phyloP scores from a whole-genome alignment of 2,329 filamentous ascomycete genomes.

The Pseudocercospora cruenta region DNA sequence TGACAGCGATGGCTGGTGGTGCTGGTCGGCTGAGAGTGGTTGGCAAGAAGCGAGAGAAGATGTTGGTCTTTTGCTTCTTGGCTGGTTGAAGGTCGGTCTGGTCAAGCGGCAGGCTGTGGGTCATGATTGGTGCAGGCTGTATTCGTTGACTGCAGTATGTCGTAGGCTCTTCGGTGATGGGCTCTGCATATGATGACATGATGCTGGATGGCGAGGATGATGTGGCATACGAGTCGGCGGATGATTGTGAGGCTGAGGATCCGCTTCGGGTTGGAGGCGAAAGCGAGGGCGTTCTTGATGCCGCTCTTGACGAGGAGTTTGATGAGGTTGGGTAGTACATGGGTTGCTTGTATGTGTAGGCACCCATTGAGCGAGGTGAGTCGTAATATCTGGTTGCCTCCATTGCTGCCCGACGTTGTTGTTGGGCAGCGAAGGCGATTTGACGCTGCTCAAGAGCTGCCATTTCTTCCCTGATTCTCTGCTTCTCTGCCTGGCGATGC shows the following conservation, averaged over 20 bases:
- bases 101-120: constrained; percentile 33
- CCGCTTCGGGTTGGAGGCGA: constrained; percentile 51
- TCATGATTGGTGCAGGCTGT: constrained; percentile 28
- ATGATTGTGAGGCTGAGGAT: constrained; percentile 41
- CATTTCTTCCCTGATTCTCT: constrained; percentile 47
- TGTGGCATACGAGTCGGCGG: constrained; percentile 37
- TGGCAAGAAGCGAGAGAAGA: constrained; percentile 44
- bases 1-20: constrained; percentile 18
- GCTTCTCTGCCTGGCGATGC: constrained; percentile 58
- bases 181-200: constrained; percentile 37
- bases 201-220: constrained; percentile 41
- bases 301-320: constrained; percentile 37
- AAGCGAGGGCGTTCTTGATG: constrained; percentile 53
- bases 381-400: constrained; percentile 41
- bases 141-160: constrained; percentile 46
- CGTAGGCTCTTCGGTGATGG: constrained; percentile 33
- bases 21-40: constrained; percentile 31
- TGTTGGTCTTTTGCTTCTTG: constrained; percentile 44
- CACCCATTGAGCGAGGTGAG: constrained; percentile 38
- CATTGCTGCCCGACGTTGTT: constrained; percentile 35
- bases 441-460: constrained; percentile 38
- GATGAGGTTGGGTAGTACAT: constrained; percentile 35
- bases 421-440: constrained; percentile 44
- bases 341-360: constrained; percentile 34
- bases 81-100: constrained; percentile 36